Base-by-base conservation (phyloP, 768 basidiomycete genomes). In the Hemileccinum rubropunctum region DNA sequence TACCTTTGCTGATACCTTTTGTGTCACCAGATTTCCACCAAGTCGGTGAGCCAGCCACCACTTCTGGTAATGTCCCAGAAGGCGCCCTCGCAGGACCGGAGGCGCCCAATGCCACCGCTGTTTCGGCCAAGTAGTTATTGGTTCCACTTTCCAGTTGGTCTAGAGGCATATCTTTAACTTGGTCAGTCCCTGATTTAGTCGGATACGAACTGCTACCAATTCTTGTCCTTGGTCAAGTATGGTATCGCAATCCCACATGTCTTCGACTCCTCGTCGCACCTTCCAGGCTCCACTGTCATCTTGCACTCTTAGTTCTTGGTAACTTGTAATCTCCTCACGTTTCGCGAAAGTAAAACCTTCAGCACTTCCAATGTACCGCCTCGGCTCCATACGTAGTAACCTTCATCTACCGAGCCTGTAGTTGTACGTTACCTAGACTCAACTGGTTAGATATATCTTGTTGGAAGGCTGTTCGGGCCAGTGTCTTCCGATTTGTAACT, bases 31-130 rank as follows among this genome's bases (percentile, higher is more conserved):
- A 90, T 62, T 91, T 90, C 78, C 88, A 91, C 61, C 86, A 89
- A 71, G 84, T 87, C 36, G 81, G 78, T 33, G 84, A 85, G 48
- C 64, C 79, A 35, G 57, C 71, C 13, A 65, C 71, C 10, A 61
- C 72, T 36, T 59, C 61, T 14, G 65, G 65, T 42, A 44, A 42
- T 26, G 61, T 78, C 20, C 74, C 84, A 30, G 78, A 82, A 65
- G 86, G 86, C 43, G 79, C 86, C n/a, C 71, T 88, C 50, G 80
- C 86, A 34, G 86, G 82, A 15, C 82, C 83, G 20, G 82, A 83
- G 27, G 68, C 65, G 27, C 33, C 62, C 11, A 54, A 4, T 2
- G 8, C 21, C 35, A 40, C 59, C 21, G 38, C 62, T 38, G 34
- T 53, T 45, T 28, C 54, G 10, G 45, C 59, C 39, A 52, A 63